Conservation (phyloP, 495 filamentous ascomycete species). For the Bombardia bombarda region DNA sequence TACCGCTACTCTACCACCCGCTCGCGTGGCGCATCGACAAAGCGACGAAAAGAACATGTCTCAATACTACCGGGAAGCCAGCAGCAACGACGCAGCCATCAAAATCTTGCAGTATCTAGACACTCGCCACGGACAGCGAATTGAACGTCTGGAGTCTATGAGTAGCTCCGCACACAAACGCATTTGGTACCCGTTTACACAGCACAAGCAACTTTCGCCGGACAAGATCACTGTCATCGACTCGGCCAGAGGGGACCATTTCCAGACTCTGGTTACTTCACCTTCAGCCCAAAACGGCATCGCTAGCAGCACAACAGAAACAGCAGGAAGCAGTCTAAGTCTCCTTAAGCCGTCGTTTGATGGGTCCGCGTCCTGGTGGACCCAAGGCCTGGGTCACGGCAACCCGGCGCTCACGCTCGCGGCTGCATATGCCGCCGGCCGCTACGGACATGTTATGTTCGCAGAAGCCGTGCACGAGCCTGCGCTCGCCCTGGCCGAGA, state of each 20-base stretch:
- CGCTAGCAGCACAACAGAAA: too few relatives aligned
- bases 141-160: constrained; percentile 52
- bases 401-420: constrained; percentile 58
- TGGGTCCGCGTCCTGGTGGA: constrained; percentile 81
- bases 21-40: too few relatives aligned
- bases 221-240: constrained; percentile 62
- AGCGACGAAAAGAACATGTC: too few relatives aligned
- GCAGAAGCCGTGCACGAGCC: constrained; percentile 65
- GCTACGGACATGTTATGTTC: constrained; percentile 83
- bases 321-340: background rate
- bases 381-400: constrained; percentile 71
- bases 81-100: too few relatives aligned
- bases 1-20: too few relatives aligned
- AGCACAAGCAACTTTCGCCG: constrained; percentile 53
- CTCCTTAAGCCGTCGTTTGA: constrained; percentile 60
- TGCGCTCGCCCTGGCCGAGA: constrained; percentile 54
- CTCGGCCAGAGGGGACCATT: constrained; percentile 67
- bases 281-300: too few relatives aligned
- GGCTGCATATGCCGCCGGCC: constrained; percentile 70
- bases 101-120: too few relatives aligned
- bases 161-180: constrained; percentile 41
- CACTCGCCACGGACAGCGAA: constrained; percentile 39
- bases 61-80: too few relatives aligned
- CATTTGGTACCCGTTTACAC: constrained; percentile 80
- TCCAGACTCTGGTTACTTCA: constrained; percentile 45